These are phyloP conservation scores for Serendipita sp. DNA, from an alignment of 768 basidiomycete genomes.

Conservation along the genomic window DNA sequence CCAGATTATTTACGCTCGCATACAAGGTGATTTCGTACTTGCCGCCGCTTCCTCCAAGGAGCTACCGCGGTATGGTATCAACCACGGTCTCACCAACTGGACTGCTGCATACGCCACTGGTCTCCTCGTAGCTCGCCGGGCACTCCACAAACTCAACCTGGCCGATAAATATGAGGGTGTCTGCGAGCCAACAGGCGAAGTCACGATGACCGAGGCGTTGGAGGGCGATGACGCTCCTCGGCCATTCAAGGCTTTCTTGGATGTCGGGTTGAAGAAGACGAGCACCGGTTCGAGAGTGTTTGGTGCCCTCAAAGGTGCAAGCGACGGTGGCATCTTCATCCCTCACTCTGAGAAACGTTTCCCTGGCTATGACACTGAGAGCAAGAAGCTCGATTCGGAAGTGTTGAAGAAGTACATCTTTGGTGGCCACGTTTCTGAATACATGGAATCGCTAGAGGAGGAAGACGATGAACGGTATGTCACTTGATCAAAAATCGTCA, in stretches of 20 bases:
- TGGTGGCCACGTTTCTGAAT: constrained; percentile 95
- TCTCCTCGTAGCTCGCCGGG: constrained; percentile 85
- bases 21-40: constrained; percentile 92
- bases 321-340: constrained; percentile 93
- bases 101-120: constrained; percentile 96
- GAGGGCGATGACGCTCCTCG: constrained; percentile 87
- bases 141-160: constrained; percentile 84
- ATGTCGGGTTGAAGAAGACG: constrained; percentile 94
- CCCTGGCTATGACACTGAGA: constrained; percentile 91
- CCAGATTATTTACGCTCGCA: constrained; percentile 90
- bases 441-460: constrained; percentile 99
- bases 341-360: constrained; percentile 97
- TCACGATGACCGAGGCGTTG: constrained; percentile 66
- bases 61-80: constrained; percentile 90
- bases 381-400: constrained; percentile 86
- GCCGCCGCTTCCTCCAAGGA: constrained; percentile 77
- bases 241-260: constrained; percentile 98
- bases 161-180: constrained; percentile 97
- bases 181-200: constrained; percentile 73
- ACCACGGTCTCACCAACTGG: constrained; percentile 99
- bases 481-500: constrained; percentile 4
- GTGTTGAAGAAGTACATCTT: constrained; percentile 94
- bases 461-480: constrained; percentile 90
- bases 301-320: constrained; percentile 96
- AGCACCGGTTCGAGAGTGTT: constrained; percentile 96